These are phyloP conservation scores for Galeopsis tetrahit DNA, from an alignment of 257 asterid genomes.

Conservation along the genomic window DNA sequence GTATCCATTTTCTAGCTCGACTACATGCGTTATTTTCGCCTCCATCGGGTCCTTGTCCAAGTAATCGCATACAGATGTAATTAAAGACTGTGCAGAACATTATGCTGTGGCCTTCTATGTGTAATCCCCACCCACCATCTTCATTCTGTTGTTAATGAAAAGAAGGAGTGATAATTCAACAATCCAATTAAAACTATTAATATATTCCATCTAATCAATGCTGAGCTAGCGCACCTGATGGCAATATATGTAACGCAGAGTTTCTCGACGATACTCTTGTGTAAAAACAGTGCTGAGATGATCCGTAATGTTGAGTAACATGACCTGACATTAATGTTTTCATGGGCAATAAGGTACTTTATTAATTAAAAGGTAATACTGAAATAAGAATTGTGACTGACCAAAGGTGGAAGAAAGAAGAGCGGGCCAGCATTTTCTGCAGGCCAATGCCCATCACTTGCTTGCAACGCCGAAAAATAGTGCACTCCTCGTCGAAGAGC, in stretches of 20 bases:
- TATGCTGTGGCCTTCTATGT: constrained; percentile 76
- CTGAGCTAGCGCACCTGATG: constrained; percentile 55
- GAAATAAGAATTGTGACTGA: constrained; percentile 24
- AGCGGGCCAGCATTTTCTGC: constrained; percentile 82
- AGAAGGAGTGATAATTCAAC: too few species aligned
- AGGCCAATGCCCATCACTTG: constrained; percentile 82
- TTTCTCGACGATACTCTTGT: constrained; percentile 64
- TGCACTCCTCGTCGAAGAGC: constrained; percentile 56
- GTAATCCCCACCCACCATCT: constrained; percentile 92
- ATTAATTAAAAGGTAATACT: too few species aligned
- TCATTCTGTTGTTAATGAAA: constrained; percentile 41
- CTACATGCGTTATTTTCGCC: constrained; percentile 57
- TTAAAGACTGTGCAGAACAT: constrained; percentile 71
- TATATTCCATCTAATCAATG: neutral
- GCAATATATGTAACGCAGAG: constrained; percentile 65
- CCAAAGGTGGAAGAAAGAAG: constrained; percentile 80
- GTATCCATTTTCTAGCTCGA: constrained; percentile 79
- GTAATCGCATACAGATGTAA: constrained; percentile 71
- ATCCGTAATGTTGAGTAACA: constrained; percentile 63
- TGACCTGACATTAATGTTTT: constrained; percentile 48
- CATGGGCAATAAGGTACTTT: too few species aligned
- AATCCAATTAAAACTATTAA: neutral
- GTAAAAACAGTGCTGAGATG: constrained; percentile 62
- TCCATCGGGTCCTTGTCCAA: constrained; percentile 66
- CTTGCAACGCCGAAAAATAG: constrained; percentile 73